Evolutionary conservation across 192 early-diverging fungal species (phyloP), one percentile per base, ranked within the genome.

Genomic region (Coemansia sp.): DNA sequence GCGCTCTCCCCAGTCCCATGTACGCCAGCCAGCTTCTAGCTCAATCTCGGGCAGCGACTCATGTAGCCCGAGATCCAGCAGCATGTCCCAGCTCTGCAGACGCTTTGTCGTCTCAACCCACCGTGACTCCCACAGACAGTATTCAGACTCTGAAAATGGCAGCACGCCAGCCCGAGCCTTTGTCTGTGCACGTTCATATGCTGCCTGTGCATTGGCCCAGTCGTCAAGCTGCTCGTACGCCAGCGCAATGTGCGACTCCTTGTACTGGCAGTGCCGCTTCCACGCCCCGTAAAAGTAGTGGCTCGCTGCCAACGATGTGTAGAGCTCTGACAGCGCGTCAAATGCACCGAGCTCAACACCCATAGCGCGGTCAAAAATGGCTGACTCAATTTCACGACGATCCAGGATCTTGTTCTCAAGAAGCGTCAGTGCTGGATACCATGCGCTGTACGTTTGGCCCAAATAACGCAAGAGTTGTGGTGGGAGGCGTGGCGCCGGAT

Each of bases 71-170:
- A 98, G 87, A 58, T 98, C 98, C 6, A 85, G 82, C 50, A 99
- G 81, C 62, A 97, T 90, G 61, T 99, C 98, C 98, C 98, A 99
- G 71, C 92, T 93, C 75, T 99, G 96, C 21, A 99, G 74, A 39
- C 90, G 89, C 64, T 96, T 84, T 0, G 96, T 90, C 48, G 92
- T 94, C 27, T 78, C 76, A 22, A 97, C 86, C 98, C 98, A 99
- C 58, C 94, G 93, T 58, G 95, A 88, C 83, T 99, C 98, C 98
- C 98, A 99, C 19, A 99, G 75, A 25, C 85, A 84, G 74, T 98
- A 99, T 61, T 99, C 98, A 2, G 93, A 87, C 75, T 99, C 98
- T 25, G 89, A 89, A 64, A 95, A 98, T 12, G 92, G 91, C 31
- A 94, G 70, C 2, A 87, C 86, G 0, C 93, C 92, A 3, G 87